Evolutionary conservation across 768 basidiomycete genomes (phyloP).

Genomic region (Auricularia sp.): DNA sequence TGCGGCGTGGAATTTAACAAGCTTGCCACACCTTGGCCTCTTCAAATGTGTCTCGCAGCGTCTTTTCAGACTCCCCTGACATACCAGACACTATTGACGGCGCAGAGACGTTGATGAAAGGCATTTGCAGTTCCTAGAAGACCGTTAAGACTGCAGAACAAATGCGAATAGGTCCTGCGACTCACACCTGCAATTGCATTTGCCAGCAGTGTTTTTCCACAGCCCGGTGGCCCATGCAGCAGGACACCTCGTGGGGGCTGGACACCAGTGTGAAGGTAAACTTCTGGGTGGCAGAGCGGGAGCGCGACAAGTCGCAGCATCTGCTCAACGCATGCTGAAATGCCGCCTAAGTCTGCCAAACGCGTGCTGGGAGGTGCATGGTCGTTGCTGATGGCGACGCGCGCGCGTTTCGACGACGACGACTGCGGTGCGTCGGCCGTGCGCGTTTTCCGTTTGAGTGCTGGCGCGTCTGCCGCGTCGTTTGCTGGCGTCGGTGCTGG

Average conservation of each 20-base stretch:
- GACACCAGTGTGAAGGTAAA: constrained; percentile 88
- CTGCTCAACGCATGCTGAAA: constrained; percentile 78
- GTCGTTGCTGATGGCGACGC: constrained; percentile 42
- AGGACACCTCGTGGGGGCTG: constrained; percentile 87
- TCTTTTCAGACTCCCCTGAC: constrained; percentile 98
- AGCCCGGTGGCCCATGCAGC: constrained; percentile 91
- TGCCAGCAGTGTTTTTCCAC: constrained; percentile 90
- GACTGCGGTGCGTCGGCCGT: constrained; percentile 24
- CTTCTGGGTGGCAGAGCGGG: constrained; percentile 90
- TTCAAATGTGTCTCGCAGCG: constrained; percentile 89
- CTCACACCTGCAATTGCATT: constrained; percentile 91
- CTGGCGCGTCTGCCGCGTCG: constrained; percentile 13
- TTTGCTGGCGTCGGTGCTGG: too few species aligned
- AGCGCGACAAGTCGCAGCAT: constrained; percentile 94
- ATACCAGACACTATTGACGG: constrained; percentile 95
- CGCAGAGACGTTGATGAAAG: constrained; percentile 90
- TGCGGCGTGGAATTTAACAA: too few species aligned
- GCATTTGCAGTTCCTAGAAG: constrained; percentile 74
- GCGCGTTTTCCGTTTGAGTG: constrained; percentile 56
- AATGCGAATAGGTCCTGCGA: constrained; percentile 6
- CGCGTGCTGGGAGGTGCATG: constrained; percentile 64
- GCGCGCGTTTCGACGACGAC: constrained; percentile 43
- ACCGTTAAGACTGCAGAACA: not conserved
- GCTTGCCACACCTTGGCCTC: constrained; percentile 72
- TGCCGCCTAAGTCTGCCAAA: constrained; percentile 79